Percentiles rank a stretch among this genome's conserved stretches.
phyloP scores from a whole-genome alignment of 495 filamentous ascomycete species.

The Aspergillus steynii region DNA sequence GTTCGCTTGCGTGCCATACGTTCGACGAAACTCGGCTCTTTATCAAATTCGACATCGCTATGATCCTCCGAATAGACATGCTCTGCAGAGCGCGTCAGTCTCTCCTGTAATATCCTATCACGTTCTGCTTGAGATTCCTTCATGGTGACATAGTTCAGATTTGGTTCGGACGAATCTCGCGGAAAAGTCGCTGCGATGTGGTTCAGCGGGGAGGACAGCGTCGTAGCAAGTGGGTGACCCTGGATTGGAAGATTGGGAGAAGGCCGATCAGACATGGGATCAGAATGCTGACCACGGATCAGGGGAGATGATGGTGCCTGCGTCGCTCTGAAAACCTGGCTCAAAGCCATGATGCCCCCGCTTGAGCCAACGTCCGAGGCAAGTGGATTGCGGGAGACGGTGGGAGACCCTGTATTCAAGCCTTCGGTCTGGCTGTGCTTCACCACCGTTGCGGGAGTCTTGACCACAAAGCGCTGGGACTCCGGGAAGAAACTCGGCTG shows the following conservation, averaged over 20 bases:
- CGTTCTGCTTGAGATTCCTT: conserved; percentile 50
- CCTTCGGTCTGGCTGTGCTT: conserved; percentile 34
- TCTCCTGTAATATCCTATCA: conserved; percentile 33
- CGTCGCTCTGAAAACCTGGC: conserved; percentile 53
- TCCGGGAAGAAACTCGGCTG: conserved; percentile 49
- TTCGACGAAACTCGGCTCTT: conserved; percentile 44
- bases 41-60: conserved; percentile 49
- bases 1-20: conserved; percentile 35
- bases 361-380: conserved; percentile 40
- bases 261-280: conserved; percentile 48
- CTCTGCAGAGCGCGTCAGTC: conserved; percentile 43
- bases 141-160: conserved; percentile 51
- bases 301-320: conserved; percentile 56
- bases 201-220: conserved; percentile 44
- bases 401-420: conserved; percentile 36
- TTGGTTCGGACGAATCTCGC: conserved; percentile 46
- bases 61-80: conserved; percentile 40
- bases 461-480: conserved; percentile 48
- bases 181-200: conserved; percentile 32
- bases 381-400: conserved; percentile 47
- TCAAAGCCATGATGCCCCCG: conserved; percentile 48
- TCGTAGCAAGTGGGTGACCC: conserved; percentile 34
- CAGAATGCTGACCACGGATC: conserved; percentile 37
- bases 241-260: conserved; percentile 54
- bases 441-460: conserved; percentile 43